phyloP scores from a whole-genome alignment of 805 yeast species.

The Kregervanrija delftensis region DNA sequence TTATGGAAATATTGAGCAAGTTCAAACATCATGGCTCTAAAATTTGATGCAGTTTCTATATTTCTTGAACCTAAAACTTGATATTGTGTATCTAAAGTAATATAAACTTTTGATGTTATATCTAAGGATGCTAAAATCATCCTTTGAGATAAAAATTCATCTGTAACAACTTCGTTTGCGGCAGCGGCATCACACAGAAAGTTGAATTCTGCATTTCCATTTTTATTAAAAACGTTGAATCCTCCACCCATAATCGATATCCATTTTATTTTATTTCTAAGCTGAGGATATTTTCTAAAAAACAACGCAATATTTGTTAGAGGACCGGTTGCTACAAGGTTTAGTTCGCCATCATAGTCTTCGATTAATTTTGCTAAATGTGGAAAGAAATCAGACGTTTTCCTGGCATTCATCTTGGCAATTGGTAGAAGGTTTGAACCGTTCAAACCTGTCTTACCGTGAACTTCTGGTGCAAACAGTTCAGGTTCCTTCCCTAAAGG shows the following conservation, averaged over 20 bases:
- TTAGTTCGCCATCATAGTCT: conserved; percentile 39
- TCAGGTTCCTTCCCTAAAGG: conserved; percentile 49
- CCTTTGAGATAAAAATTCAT: conserved; percentile 39
- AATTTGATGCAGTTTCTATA: conserved; percentile 27
- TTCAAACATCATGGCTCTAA: conserved; percentile 50
- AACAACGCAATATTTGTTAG: conserved; percentile 64
- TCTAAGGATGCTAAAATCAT: conserved; percentile 59
- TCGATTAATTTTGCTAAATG: conserved; percentile 17
- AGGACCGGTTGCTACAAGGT: conserved; percentile 71
- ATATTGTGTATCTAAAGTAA: conserved; percentile 35
- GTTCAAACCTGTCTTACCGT: conserved; percentile 71
- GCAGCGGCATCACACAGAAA: conserved; percentile 72
- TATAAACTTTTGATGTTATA: conserved; percentile 60
- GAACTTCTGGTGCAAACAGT: conserved; percentile 52
- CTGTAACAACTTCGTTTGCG: conserved; percentile 49
- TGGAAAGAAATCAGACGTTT: conserved; percentile 18
- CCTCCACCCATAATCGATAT: conserved; percentile 79
- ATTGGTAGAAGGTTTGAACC: conserved; percentile 59
- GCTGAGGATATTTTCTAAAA: conserved; percentile 47
- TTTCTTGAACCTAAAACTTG: conserved; percentile 31
- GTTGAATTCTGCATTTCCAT: conserved; percentile 62
- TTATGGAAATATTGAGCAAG: conserved; percentile 45
- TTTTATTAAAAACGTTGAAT: conserved; percentile 23
- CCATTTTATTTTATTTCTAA: conserved; percentile 39
- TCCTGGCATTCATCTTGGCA: conserved; percentile 28